phyloP scores from a whole-genome alignment of 441 rosid species.

The Pelargonium cotyledonis region DNA sequence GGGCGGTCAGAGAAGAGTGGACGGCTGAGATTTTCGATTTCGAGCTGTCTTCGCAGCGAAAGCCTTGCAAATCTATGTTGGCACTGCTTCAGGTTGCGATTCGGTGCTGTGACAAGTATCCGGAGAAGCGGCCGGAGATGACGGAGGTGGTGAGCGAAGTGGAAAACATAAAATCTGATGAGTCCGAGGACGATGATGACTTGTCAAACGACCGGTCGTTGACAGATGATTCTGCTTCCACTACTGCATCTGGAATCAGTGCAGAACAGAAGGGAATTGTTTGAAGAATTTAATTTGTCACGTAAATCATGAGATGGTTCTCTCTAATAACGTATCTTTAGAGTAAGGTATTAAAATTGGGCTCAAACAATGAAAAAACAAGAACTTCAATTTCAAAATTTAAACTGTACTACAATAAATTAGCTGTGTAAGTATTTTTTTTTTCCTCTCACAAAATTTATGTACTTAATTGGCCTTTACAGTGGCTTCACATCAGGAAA shows the following conservation, averaged over 20 bases:
- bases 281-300: too few relatives aligned
- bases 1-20: conserved; percentile 67
- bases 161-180: conserved; percentile 27
- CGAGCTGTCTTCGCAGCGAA: conserved; percentile 42
- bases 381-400: neutral
- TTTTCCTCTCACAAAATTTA: neutral
- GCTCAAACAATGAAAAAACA: too few relatives aligned
- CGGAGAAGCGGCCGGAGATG: conserved; percentile 53
- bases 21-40: conserved; percentile 53
- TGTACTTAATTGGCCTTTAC: neutral
- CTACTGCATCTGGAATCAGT: conserved; percentile 18
- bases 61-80: conserved; percentile 32
- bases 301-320: too few relatives aligned
- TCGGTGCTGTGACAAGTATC: conserved; percentile 39
- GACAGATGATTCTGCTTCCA: conserved; percentile 43
- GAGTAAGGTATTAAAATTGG: too few relatives aligned
- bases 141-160: conserved; percentile 38
- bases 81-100: conserved; percentile 43
- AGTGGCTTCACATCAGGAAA: neutral
- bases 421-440: neutral
- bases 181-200: conserved; percentile 35
- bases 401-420: neutral
- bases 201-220: conserved; percentile 36
- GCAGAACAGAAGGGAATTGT: too few relatives aligned
- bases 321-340: too few relatives aligned